Evolutionary conservation across 2,329 filamentous ascomycete genomes (phyloP).

Genomic region (Intubia oerlemansii): DNA sequence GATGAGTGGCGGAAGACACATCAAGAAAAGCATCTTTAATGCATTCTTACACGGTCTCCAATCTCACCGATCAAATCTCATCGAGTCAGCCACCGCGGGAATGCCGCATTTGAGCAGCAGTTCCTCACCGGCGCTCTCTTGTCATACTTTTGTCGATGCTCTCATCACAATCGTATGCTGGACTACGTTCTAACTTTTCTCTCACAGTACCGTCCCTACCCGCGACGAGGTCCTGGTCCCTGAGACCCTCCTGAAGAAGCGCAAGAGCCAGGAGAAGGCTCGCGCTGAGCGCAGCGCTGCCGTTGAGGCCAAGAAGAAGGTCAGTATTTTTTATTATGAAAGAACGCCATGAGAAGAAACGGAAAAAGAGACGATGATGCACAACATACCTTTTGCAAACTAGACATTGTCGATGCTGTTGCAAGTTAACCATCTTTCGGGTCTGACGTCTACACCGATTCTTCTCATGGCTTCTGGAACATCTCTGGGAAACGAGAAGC

Average conservation of each 20-base stretch:
- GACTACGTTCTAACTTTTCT: constrained; percentile 59
- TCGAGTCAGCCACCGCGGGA: constrained; percentile 81
- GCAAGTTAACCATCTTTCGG: constrained; percentile 99
- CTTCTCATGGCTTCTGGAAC: neutral
- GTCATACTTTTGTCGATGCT: constrained; percentile 22
- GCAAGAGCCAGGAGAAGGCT: constrained; percentile 99
- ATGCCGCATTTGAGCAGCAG: constrained; percentile 82
- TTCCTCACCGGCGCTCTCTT: constrained; percentile 73
- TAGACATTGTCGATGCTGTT: constrained; percentile 98
- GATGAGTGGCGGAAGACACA: constrained; percentile 46
- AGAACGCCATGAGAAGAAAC: constrained; percentile 15
- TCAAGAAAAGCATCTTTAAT: too few relatives aligned
- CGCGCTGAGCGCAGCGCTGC: constrained; percentile 70
- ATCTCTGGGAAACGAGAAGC: neutral
- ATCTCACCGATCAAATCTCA: constrained; percentile 59
- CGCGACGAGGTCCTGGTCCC: constrained; percentile 91
- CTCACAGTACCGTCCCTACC: constrained; percentile 73
- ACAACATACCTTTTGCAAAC: constrained; percentile 63
- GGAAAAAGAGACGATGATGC: constrained; percentile 51
- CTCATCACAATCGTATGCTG: constrained; percentile 40
- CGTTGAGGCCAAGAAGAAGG: constrained; percentile 74
- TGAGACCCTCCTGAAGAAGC: constrained; percentile 99
- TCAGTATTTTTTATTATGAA: constrained; percentile 19
- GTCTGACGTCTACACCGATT: constrained; percentile 47
- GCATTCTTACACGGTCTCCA: too few relatives aligned